Evolutionary conservation across 768 basidiomycete genomes (phyloP).

Genomic region (Lanmaoa pseudosensibilis): DNA sequence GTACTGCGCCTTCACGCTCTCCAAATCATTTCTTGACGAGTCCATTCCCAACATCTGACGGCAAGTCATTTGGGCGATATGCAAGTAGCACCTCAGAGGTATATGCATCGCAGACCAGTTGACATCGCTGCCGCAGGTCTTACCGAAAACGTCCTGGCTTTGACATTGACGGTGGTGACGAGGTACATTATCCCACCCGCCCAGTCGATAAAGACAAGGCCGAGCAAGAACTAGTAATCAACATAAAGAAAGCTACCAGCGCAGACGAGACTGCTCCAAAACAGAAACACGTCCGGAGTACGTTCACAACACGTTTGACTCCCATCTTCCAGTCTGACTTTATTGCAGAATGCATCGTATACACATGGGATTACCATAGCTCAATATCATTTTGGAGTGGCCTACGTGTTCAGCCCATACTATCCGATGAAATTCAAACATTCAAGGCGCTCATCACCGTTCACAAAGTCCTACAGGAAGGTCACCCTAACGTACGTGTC

Average conservation of each 20-base stretch:
- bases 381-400: conserved; percentile 98
- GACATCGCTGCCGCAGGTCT: conserved; percentile 29
- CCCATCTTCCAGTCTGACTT: conserved; percentile 15
- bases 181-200: conserved; percentile 90
- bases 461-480: conserved; percentile 97
- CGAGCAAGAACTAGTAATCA: conserved; percentile 88
- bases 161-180: conserved; percentile 71
- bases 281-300: conserved; percentile 99
- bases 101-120: conserved; percentile 4
- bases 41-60: background rate
- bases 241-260: conserved; percentile 98
- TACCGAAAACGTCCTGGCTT: conserved; percentile 42
- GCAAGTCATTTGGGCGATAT: conserved; percentile 17
- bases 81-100: conserved; percentile 21
- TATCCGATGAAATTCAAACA: conserved; percentile 96
- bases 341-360: conserved; percentile 88
- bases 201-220: conserved; percentile 99
- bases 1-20: conserved; percentile 10
- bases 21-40: conserved; percentile 2
- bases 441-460: conserved; percentile 98
- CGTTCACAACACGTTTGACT: conserved; percentile 33
- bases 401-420: conserved; percentile 92
- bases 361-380: conserved; percentile 99
- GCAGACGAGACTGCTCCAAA: conserved; percentile 96
- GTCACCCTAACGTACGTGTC: conserved; percentile 79